Conservation (phyloP, 257 asterid species). For the Scutellaria minor region DNA sequence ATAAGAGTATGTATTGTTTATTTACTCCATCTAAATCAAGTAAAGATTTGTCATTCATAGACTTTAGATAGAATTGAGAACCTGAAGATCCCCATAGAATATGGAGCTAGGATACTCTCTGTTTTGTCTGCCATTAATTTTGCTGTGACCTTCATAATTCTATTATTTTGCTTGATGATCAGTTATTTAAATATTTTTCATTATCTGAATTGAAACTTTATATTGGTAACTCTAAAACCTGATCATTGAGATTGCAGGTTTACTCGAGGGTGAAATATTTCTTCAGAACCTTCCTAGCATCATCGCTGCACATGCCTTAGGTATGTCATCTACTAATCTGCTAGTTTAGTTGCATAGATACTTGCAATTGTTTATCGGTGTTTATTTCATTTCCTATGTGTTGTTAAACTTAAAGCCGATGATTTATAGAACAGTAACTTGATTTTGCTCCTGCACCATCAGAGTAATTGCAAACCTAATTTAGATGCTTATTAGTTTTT, state of each 20-base stretch:
- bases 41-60: too few relatives aligned
- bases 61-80: too few relatives aligned
- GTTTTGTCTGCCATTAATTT: too few relatives aligned
- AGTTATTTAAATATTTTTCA: neutral
- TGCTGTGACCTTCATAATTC: neutral
- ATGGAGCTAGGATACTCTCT: too few relatives aligned
- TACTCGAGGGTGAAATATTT: conserved; percentile 97
- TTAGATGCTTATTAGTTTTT: conserved; percentile 18
- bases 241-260: conserved; percentile 55
- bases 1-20: too few relatives aligned
- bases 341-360: neutral
- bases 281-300: conserved; percentile 98
- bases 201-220: neutral
- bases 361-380: neutral
- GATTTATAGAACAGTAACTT: too few relatives aligned
- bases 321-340: conserved; percentile 47
- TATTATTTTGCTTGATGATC: neutral
- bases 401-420: conserved; percentile 5
- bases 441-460: neutral
- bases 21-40: too few relatives aligned
- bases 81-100: too few relatives aligned
- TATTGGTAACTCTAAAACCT: conserved; percentile 25
- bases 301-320: conserved; percentile 85
- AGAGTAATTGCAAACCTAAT: conserved; percentile 9
- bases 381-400: neutral